Conservation (phyloP, 805 yeast genomes). For the Candida tallmaniae region DNA sequence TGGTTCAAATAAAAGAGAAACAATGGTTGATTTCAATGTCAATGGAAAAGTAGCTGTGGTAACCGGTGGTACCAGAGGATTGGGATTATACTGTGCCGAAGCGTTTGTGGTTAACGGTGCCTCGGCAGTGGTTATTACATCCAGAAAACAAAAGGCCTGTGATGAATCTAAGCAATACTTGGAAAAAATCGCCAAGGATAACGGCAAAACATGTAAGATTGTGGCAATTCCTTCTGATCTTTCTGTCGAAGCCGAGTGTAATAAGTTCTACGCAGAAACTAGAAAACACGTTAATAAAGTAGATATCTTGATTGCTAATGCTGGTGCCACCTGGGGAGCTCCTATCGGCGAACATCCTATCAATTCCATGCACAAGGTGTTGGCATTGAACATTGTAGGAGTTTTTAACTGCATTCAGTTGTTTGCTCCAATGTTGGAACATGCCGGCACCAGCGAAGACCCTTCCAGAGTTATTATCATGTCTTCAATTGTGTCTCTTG, state of each 20-base stretch:
- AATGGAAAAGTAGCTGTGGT: slow-evolving; percentile 61
- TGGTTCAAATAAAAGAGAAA: neutral
- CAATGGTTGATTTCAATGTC: slow-evolving; percentile 44
- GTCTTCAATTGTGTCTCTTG: slow-evolving; percentile 60
- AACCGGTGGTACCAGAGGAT: slow-evolving; percentile 75
- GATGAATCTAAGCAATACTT: slow-evolving; percentile 46
- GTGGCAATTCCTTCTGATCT: slow-evolving; percentile 55
- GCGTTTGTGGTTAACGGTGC: slow-evolving; percentile 61
- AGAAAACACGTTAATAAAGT: slow-evolving; percentile 38
- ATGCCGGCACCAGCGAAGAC: slow-evolving; percentile 47
- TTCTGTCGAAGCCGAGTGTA: slow-evolving; percentile 45
- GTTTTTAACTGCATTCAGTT: slow-evolving; percentile 64
- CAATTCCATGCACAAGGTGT: slow-evolving; percentile 55
- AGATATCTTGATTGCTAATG: slow-evolving; percentile 68
- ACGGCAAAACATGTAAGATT: slow-evolving; percentile 25
- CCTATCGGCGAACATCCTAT: slow-evolving; percentile 58
- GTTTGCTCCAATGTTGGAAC: slow-evolving; percentile 53
- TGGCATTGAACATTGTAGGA: slow-evolving; percentile 60
- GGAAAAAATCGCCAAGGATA: slow-evolving; percentile 32
- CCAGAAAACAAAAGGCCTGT: slow-evolving; percentile 61
- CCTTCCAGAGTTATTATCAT: slow-evolving; percentile 64
- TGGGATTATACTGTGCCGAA: slow-evolving; percentile 67
- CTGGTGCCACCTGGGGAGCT: slow-evolving; percentile 80
- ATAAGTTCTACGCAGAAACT: slow-evolving; percentile 39
- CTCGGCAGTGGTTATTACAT: slow-evolving; percentile 54